Conservation (phyloP, 2,329 filamentous ascomycete genomes). For the Knufia petricola region DNA sequence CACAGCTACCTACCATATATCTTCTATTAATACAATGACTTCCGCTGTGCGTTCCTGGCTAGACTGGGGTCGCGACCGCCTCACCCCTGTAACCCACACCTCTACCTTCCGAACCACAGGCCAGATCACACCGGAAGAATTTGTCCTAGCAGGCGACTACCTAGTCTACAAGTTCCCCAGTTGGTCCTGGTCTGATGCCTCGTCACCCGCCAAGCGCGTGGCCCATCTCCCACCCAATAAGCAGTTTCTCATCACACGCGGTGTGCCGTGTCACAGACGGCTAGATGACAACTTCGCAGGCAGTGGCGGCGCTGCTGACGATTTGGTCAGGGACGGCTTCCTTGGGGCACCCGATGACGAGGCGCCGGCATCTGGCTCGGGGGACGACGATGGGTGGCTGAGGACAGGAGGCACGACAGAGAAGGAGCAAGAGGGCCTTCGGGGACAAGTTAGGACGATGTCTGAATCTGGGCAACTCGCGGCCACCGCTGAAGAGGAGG, state of each 20-base stretch:
- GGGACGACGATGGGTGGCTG: conserved; percentile 77
- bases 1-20: background rate
- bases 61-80: conserved; percentile 82
- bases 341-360: conserved; percentile 38
- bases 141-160: conserved; percentile 90
- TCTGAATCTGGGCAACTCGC: conserved; percentile 83
- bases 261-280: conserved; percentile 84
- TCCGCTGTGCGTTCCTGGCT: conserved; percentile 77
- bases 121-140: conserved; percentile 95
- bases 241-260: conserved; percentile 90
- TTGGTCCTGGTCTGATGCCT: conserved; percentile 91
- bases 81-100: conserved; percentile 77
- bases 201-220: conserved; percentile 67
- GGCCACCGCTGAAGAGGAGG: conserved; percentile 57
- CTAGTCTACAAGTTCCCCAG: conserved; percentile 98
- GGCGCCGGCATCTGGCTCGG: conserved; percentile 30
- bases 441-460: conserved; percentile 73
- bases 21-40: conserved; percentile 53
- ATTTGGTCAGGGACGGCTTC: conserved; percentile 71
- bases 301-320: conserved; percentile 75
- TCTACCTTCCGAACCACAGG: conserved; percentile 91
- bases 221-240: conserved; percentile 76
- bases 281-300: conserved; percentile 90
- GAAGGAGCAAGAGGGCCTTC: conserved; percentile 58
- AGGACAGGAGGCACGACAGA: conserved; percentile 65